phyloP scores from a whole-genome alignment of 2,329 filamentous ascomycete genomes.

The Cylindrodendrum hubeiense region DNA sequence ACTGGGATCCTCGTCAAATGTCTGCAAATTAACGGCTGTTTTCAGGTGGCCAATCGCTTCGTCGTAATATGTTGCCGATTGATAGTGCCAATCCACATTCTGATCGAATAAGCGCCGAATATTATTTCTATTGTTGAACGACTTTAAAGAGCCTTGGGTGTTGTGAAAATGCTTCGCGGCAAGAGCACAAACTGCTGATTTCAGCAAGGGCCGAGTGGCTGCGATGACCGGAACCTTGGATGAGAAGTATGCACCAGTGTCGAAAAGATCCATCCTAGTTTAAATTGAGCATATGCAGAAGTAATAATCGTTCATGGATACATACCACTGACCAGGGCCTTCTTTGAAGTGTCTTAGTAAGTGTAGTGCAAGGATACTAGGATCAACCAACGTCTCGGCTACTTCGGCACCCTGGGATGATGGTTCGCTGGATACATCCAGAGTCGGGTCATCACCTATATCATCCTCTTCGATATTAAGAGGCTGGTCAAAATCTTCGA shows the following conservation, averaged over 20 bases:
- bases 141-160: neutral
- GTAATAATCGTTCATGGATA: accelerated
- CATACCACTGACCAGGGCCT: conserved; percentile 36
- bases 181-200: conserved; percentile 37
- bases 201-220: conserved; percentile 28
- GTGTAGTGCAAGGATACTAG: conserved; percentile 23
- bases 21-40: conserved; percentile 24
- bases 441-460: neutral
- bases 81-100: conserved; percentile 34
- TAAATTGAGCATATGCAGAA: neutral
- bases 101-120: neutral
- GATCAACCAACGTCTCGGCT: neutral
- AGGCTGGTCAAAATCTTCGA: neutral
- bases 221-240: conserved; percentile 40
- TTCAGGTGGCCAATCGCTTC: conserved; percentile 36
- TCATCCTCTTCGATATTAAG: neutral
- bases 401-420: neutral
- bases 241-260: conserved; percentile 40
- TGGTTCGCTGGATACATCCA: neutral
- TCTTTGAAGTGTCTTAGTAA: conserved; percentile 37
- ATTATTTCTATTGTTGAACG: neutral
- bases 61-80: conserved; percentile 39
- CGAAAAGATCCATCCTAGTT: conserved; percentile 40
- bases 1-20: conserved; percentile 55
- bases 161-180: conserved; percentile 35